A percentile compares a stretch with the other conserved stretches of the same genome.
Evolutionary conservation across 129 eudicot genomes (phyloP).

Genomic region (Ambrosia trifida): DNA sequence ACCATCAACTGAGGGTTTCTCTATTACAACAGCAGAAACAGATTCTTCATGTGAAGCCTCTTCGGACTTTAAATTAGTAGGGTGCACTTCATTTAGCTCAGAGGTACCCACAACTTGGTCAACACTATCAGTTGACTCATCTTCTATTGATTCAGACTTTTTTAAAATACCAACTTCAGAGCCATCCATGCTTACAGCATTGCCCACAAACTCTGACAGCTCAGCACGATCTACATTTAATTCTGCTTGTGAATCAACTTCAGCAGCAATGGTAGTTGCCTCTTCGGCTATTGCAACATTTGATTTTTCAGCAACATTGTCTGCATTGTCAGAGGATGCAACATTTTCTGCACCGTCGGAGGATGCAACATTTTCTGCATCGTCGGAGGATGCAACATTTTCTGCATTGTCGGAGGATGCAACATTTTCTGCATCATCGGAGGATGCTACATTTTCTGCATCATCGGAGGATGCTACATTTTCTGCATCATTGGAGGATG

Average conservation of each 20-base stretch:
- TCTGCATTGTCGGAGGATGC: too few species aligned
- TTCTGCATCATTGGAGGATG: too few species aligned
- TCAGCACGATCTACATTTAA: constrained; percentile 30
- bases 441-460: too few species aligned
- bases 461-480: too few species aligned
- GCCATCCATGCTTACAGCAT: constrained; percentile 24
- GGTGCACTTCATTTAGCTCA: constrained; percentile 29
- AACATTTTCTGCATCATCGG: too few species aligned
- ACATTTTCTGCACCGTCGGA: background rate
- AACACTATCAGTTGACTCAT: constrained; percentile 28
- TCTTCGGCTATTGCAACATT: constrained; percentile 13
- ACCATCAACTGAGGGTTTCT: constrained; percentile 30
- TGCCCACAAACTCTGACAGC: constrained; percentile 27
- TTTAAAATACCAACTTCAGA: constrained; percentile 33
- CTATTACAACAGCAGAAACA: constrained; percentile 36
- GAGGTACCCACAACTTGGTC: constrained; percentile 33
- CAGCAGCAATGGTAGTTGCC: constrained; percentile 36
- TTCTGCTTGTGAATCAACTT: constrained; percentile 40
- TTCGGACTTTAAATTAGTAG: constrained; percentile 31
- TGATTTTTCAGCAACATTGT: constrained; percentile 20
- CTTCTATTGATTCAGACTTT: constrained; percentile 36
- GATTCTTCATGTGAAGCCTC: constrained; percentile 34
- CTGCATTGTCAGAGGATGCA: constrained; percentile 18
- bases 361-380: too few species aligned
- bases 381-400: too few species aligned